These are phyloP conservation scores for Fusarium armeniacum DNA, from an alignment of 2,329 filamentous ascomycete species.

Conservation along the genomic window DNA sequence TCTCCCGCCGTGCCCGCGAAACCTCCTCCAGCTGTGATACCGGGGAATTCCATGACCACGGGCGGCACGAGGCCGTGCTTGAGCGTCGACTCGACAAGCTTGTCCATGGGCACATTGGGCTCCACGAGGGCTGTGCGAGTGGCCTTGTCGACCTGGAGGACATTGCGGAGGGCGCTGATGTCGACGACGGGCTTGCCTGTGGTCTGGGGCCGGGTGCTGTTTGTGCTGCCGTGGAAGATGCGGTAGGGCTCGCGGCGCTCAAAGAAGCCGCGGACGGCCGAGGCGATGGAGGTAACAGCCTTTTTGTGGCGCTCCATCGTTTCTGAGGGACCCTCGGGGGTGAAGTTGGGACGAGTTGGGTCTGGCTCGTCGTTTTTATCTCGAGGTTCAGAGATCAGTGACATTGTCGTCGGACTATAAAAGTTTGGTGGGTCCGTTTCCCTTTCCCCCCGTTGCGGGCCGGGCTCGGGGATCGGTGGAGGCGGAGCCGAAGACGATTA, in stretches of 20 bases:
- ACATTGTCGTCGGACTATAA: slow-evolving; percentile 29
- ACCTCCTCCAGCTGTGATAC: slow-evolving; percentile 77
- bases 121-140: slow-evolving; percentile 72
- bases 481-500: slow-evolving; percentile 35
- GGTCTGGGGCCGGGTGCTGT: slow-evolving; percentile 75
- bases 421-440: slow-evolving; percentile 30
- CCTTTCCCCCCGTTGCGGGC: slow-evolving; percentile 26
- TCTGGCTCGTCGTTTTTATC: slow-evolving; percentile 15
- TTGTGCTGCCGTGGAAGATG: slow-evolving; percentile 82
- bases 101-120: slow-evolving; percentile 78
- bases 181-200: slow-evolving; percentile 71
- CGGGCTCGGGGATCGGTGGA: slow-evolving; percentile 35
- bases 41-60: slow-evolving; percentile 79
- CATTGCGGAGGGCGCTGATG: slow-evolving; percentile 74
- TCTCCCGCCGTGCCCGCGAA: slow-evolving; percentile 76
- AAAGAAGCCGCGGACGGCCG: slow-evolving; percentile 61
- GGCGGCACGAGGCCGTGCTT: slow-evolving; percentile 70
- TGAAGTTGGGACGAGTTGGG: neutral
- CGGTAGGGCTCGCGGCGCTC: slow-evolving; percentile 69
- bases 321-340: slow-evolving; percentile 13
- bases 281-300: slow-evolving; percentile 60
- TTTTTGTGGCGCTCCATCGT: slow-evolving; percentile 64
- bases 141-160: slow-evolving; percentile 70
- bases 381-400: slow-evolving; percentile 22
- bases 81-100: slow-evolving; percentile 70